Evolutionary conservation across 2,329 filamentous ascomycete species (phyloP).

Genomic region (Proliferodiscus dingleyae): DNA sequence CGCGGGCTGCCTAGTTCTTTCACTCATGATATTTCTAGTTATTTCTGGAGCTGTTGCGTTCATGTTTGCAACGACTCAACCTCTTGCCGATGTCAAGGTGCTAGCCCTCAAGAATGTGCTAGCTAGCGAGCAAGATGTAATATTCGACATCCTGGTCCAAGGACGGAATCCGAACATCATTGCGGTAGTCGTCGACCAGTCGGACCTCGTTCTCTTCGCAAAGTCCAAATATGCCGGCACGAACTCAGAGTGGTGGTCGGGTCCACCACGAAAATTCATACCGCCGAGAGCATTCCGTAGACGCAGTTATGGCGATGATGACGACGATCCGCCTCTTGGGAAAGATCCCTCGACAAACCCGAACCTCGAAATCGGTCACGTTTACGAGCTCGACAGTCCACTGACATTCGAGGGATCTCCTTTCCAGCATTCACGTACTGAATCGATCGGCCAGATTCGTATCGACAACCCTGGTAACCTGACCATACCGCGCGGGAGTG

Average conservation of each 20-base stretch:
- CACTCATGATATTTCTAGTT: constrained; percentile 73
- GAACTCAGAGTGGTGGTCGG: constrained; percentile 50
- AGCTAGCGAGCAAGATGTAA: constrained; percentile 89
- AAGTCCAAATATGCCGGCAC: constrained; percentile 85
- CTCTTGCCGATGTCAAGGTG: constrained; percentile 73
- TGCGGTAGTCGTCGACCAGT: constrained; percentile 75
- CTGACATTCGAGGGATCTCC: constrained; percentile 87
- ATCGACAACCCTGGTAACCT: constrained; percentile 80
- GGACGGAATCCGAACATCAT: constrained; percentile 93
- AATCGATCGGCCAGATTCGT: constrained; percentile 77
- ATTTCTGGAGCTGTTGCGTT: constrained; percentile 83
- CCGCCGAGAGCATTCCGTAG: constrained; percentile 33
- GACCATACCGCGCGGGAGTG: constrained; percentile 74
- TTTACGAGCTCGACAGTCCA: constrained; percentile 81
- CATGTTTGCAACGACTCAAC: constrained; percentile 86
- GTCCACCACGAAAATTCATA: constrained; percentile 27
- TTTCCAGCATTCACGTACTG: constrained; percentile 66
- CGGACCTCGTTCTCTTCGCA: constrained; percentile 90
- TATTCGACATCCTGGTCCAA: constrained; percentile 84
- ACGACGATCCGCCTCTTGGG: constrained; percentile 41
- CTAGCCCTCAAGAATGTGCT: constrained; percentile 82
- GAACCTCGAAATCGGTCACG: constrained; percentile 87
- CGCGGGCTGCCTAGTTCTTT: constrained; percentile 82
- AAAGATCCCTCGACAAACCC: constrained; percentile 62
- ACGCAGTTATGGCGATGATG: constrained; percentile 26